These are phyloP conservation scores for Drechslerella stenobrocha DNA, from an alignment of 2,329 filamentous ascomycete genomes.

Conservation along the genomic window DNA sequence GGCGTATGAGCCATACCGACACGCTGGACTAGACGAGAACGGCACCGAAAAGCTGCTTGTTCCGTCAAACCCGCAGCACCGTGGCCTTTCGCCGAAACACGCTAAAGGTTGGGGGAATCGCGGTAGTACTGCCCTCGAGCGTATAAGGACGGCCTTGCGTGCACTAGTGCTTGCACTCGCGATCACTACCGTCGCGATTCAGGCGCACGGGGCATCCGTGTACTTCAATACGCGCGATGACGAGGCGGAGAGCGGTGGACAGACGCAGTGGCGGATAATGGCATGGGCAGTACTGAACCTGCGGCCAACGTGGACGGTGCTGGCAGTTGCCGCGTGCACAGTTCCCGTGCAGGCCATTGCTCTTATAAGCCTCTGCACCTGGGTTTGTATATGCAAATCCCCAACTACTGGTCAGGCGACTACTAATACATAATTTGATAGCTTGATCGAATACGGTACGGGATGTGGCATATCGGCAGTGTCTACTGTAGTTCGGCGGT, in stretches of 20 bases:
- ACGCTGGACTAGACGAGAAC: not conserved
- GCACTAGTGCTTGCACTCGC: not conserved
- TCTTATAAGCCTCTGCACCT: not conserved
- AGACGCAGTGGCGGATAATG: not conserved
- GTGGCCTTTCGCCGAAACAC: not conserved
- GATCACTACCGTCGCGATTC: not conserved
- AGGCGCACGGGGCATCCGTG: not conserved
- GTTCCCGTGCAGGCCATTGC: not conserved
- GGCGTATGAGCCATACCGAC: conserved; percentile 1
- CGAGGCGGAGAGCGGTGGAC: not conserved
- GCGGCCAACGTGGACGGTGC: not conserved
- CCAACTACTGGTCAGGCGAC: not conserved
- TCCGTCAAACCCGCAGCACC: not conserved
- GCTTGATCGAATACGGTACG: not conserved
- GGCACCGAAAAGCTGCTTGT: not conserved
- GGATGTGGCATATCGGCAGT: not conserved
- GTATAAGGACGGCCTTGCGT: not conserved
- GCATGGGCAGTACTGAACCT: not conserved
- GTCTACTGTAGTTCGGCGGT: not conserved
- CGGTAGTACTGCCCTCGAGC: not conserved
- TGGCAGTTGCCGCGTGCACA: not conserved
- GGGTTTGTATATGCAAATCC: not conserved
- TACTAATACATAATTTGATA: not conserved
- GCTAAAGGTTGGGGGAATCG: not conserved
- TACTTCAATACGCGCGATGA: not conserved